Percentiles rank a stretch among this genome's conserved stretches.
Conservation (phyloP, 192 early-diverging fungal species). For the Cladochytrium replicatum region DNA sequence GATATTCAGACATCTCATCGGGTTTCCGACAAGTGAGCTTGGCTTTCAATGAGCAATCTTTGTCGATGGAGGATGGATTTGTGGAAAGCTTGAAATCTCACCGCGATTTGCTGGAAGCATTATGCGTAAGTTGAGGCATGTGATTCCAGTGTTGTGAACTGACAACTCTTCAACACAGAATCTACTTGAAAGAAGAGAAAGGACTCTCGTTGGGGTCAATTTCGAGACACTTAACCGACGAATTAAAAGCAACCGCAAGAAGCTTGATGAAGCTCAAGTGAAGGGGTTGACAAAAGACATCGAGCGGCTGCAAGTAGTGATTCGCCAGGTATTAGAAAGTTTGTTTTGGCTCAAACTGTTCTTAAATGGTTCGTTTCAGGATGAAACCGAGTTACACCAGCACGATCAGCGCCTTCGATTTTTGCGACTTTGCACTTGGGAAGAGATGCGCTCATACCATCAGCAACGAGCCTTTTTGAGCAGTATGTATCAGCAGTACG, state of each 20-base stretch:
- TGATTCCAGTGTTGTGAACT: no score
- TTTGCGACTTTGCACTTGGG: slow-evolving; percentile 44
- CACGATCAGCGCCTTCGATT: slow-evolving; percentile 37
- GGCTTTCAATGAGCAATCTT: slow-evolving; percentile 32
- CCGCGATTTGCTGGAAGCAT: slow-evolving; percentile 51
- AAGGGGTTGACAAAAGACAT: no score
- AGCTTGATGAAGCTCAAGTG: no score
- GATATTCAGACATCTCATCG: slow-evolving; percentile 33
- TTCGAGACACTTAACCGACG: no score
- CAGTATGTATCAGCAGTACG: slow-evolving; percentile 49
- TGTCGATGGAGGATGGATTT: slow-evolving; percentile 34
- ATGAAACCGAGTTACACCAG: slow-evolving; percentile 32
- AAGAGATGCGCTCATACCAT: slow-evolving; percentile 49
- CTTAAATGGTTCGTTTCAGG: no score
- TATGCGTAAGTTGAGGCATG: slow-evolving; percentile 30
- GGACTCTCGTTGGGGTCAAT: no score
- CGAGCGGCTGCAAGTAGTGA: no score
- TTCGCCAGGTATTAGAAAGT: no score
- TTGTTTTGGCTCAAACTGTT: no score
- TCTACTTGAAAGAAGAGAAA: no score
- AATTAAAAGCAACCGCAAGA: no score
- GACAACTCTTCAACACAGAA: no score
- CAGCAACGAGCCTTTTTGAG: slow-evolving; percentile 47
- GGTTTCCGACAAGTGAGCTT: slow-evolving; percentile 32
- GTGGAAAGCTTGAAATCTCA: slow-evolving; percentile 54